A percentile compares a stretch with the other conserved stretches of the same genome.
phyloP scores from a whole-genome alignment of 495 filamentous ascomycete genomes.

The Penicillium diatomitis region DNA sequence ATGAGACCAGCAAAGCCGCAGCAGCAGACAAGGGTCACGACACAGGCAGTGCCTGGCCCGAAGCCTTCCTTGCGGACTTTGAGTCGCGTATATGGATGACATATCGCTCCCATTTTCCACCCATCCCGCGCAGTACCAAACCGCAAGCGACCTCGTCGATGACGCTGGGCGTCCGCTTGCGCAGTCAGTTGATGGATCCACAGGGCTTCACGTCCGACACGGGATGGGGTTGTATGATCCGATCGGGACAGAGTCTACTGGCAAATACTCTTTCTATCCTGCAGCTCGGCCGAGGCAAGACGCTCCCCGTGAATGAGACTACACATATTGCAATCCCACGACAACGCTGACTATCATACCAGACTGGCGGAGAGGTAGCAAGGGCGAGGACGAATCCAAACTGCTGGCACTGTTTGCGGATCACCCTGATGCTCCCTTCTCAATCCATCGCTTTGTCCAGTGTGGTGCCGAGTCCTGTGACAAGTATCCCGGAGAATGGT shows the following conservation, averaged over 20 bases:
- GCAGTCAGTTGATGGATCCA: slow-evolving; percentile 70
- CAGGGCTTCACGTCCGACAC: slow-evolving; percentile 86
- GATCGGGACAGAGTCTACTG: slow-evolving; percentile 87
- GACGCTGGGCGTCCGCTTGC: slow-evolving; percentile 77
- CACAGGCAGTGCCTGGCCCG: slow-evolving; percentile 62
- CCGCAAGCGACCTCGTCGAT: slow-evolving; percentile 59
- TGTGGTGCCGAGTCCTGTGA: slow-evolving; percentile 83
- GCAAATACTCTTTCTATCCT: slow-evolving; percentile 73
- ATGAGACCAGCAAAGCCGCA: background rate
- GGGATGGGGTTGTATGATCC: slow-evolving; percentile 99
- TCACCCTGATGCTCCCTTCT: slow-evolving; percentile 76
- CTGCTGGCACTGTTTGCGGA: slow-evolving; percentile 86
- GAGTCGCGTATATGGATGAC: slow-evolving; percentile 95
- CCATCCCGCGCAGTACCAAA: slow-evolving; percentile 72
- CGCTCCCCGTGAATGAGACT: background rate
- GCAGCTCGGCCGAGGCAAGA: slow-evolving; percentile 64
- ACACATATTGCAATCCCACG: background rate
- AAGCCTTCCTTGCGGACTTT: slow-evolving; percentile 81
- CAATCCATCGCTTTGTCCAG: slow-evolving; percentile 88
- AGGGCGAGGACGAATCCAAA: slow-evolving; percentile 52
- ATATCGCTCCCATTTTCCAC: slow-evolving; percentile 79
- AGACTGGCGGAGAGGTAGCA: slow-evolving; percentile 74
- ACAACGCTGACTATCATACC: slow-evolving; percentile 15
- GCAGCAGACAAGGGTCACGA: slow-evolving; percentile 7
- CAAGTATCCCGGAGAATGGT: slow-evolving; percentile 96